A percentile compares a stretch with the other conserved stretches of the same genome.
Evolutionary conservation across 139 green algal genomes (phyloP).

Genomic region (Diplosphaera chodatii): DNA sequence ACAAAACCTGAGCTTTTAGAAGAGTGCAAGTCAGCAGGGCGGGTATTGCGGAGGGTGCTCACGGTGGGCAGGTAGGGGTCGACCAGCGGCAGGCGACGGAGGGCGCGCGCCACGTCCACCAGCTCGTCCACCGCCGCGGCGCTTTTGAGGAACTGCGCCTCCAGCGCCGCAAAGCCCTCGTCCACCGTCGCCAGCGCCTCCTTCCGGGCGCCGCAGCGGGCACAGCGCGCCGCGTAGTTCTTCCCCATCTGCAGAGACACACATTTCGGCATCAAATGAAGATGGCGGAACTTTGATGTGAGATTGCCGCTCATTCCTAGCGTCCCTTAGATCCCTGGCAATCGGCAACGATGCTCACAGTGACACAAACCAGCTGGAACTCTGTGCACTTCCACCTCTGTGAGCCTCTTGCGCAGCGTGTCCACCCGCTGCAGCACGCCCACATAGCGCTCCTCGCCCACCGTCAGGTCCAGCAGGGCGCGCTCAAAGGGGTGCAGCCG

Average conservation of each 20-base stretch:
- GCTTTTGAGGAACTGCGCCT: slow-evolving; percentile 37
- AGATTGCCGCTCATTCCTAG: too few species aligned
- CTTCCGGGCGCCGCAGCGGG: slow-evolving; percentile 53
- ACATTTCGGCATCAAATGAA: background rate
- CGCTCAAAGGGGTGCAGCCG: slow-evolving; percentile 86
- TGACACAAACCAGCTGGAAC: slow-evolving; percentile 53
- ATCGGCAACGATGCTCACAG: too few species aligned
- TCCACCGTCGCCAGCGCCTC: slow-evolving; percentile 51
- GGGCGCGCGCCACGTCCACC: slow-evolving; percentile 33
- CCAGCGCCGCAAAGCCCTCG: slow-evolving; percentile 58
- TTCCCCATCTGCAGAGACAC: slow-evolving; percentile 59
- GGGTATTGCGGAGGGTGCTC: background rate
- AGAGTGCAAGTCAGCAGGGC: background rate
- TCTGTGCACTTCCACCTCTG: slow-evolving; percentile 32
- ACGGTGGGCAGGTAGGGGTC: slow-evolving; percentile 75
- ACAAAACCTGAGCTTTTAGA: too few species aligned
- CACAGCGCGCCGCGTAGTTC: slow-evolving; percentile 46
- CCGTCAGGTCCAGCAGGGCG: slow-evolving; percentile 62
- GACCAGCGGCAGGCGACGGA: slow-evolving; percentile 79
- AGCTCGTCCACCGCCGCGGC: slow-evolving; percentile 54
- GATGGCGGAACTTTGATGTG: too few species aligned
- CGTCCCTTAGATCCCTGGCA: too few species aligned
- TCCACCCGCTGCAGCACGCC: slow-evolving; percentile 46
- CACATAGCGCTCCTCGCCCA: slow-evolving; percentile 58
- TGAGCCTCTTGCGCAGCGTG: slow-evolving; percentile 48